Evolutionary conservation across 768 basidiomycete species (phyloP), one percentile per base, ranked within the genome.

Genomic region (Hirschioporus abietinus): DNA sequence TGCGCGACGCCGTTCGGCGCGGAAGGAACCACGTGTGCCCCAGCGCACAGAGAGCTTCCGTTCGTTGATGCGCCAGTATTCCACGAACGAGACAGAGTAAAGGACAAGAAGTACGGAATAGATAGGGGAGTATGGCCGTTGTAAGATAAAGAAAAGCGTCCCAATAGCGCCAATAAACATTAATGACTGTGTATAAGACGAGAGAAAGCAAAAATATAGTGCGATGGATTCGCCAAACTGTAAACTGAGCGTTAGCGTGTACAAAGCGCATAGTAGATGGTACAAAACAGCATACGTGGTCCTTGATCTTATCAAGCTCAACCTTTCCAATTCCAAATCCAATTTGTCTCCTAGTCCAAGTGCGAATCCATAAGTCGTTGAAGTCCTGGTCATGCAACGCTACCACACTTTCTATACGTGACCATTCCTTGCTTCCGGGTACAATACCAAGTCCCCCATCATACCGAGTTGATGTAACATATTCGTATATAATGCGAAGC

Each of bases 11-110:
- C 86, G 87, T 73, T 95, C 93, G 7, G 92, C 91, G 34, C 83
- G 85, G 76, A 88, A 87, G 0, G 90, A 87, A 24, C 91, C 91
- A 27, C 86, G 86, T 0, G 91, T 92, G 4, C 91, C 90, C 82
- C 93, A 96, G 34, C 87, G 83, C 61, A 95, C 84, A 1, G 93
- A 87, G n/a, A 96, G 79, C 57, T 89, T 86, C 20, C 90, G 86
- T 76, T 99, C 93, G 66, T 86, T 86, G 42, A 97, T 84, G 30
- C 91, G 85, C 96, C 96, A 99, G 81, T 88, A 90, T 75, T 98
- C 95, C 68, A 96, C 90, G 72, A 96, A 96, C 23, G 84, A 76
- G 61, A 94, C 82, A 0, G 91, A 89, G 92, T 96, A 99, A 1
- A 95, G 65, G n/a, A 88, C 84, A 61, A 96, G 78, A 24, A 92